phyloP scores from a whole-genome alignment of 352 stramenopile genomes.

The Phytophthora palmivora region DNA sequence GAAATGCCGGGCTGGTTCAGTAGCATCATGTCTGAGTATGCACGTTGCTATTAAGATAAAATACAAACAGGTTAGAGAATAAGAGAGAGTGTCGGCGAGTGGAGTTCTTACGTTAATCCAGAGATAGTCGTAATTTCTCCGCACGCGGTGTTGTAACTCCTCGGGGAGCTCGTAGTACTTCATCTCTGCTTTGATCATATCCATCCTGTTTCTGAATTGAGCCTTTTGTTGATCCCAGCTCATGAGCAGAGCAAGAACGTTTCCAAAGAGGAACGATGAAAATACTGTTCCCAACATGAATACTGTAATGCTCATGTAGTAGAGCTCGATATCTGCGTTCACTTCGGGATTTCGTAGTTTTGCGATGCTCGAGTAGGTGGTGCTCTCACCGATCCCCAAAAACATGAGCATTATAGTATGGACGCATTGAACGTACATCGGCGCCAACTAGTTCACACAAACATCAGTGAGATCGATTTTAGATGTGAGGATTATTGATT shows the following conservation, averaged over 20 bases:
- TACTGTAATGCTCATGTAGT: conserved; percentile 69
- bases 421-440: conserved; percentile 79
- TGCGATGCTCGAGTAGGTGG: conserved; percentile 65
- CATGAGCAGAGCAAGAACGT: conserved; percentile 79
- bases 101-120: conserved; percentile 77
- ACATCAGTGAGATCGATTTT: background rate
- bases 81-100: background rate
- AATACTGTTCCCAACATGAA: conserved; percentile 78
- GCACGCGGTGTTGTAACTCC: conserved; percentile 75
- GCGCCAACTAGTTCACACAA: conserved; percentile 36
- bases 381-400: conserved; percentile 74
- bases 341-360: conserved; percentile 48
- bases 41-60: conserved; percentile 61
- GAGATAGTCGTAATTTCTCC: conserved; percentile 85
- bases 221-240: conserved; percentile 86
- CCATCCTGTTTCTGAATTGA: conserved; percentile 85
- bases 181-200: conserved; percentile 86
- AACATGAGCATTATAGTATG: conserved; percentile 86
- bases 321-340: conserved; percentile 57
- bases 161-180: conserved; percentile 82
- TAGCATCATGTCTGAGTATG: conserved; percentile 88
- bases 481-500: background rate
- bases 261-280: conserved; percentile 82
- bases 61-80: conserved; percentile 1
- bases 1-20: conserved; percentile 82